These are phyloP conservation scores for Cyberlindnera lachancei DNA, from an alignment of 805 yeast species.

Conservation along the genomic window DNA sequence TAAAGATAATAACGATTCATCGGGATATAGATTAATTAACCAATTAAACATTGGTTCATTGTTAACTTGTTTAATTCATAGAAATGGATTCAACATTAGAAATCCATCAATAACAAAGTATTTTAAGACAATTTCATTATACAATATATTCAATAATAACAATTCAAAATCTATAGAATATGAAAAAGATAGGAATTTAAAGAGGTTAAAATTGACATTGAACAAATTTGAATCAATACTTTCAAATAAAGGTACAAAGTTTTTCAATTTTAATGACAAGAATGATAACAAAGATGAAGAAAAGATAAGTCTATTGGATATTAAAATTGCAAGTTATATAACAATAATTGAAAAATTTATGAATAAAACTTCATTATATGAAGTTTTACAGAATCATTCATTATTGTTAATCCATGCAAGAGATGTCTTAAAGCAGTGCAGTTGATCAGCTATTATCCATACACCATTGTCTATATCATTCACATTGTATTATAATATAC, in stretches of 20 bases:
- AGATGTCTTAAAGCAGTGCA: conserved; percentile 5
- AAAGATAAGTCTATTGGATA: conserved; percentile 24
- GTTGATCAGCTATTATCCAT: no score
- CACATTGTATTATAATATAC: no score
- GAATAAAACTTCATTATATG: conserved; percentile 3
- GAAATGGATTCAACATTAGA: conserved; percentile 31
- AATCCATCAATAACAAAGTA: conserved; percentile 26
- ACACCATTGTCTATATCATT: no score
- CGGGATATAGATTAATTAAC: conserved; percentile 6
- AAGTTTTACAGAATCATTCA: conserved; percentile 4
- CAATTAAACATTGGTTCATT: conserved; percentile 7
- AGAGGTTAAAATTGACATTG: conserved; percentile 19
- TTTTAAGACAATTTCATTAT: no score
- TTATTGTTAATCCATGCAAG: conserved; percentile 14
- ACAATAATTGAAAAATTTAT: conserved; percentile 19
- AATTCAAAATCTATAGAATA: conserved; percentile 6
- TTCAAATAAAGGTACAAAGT: conserved; percentile 9
- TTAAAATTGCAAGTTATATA: conserved; percentile 27
- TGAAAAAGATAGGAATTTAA: conserved; percentile 15
- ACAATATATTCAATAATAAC: conserved; percentile 1
- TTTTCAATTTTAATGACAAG: conserved; percentile 5
- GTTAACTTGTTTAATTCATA: conserved; percentile 18
- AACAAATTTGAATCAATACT: conserved; percentile 20
- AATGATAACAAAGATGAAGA: conserved; percentile 2
- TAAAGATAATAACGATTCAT: no score